phyloP scores from a whole-genome alignment of 208 protist genomes.

The Phytomonas serpens region DNA sequence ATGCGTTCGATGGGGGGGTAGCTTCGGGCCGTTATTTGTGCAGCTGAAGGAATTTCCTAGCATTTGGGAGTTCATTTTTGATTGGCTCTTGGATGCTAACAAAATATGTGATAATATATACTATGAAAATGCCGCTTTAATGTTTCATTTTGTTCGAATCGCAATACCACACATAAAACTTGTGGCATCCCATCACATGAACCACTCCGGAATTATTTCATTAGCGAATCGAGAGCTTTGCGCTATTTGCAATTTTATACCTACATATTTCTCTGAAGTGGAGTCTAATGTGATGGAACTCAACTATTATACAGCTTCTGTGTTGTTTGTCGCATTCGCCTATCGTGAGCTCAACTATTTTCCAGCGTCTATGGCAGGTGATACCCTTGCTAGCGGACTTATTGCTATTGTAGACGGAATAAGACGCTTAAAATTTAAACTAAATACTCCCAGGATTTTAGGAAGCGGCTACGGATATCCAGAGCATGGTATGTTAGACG shows the following conservation, averaged over 20 bases:
- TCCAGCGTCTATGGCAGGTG: constrained; percentile 41
- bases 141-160: constrained; percentile 69
- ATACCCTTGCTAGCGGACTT: constrained; percentile 21
- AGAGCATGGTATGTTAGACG: constrained; percentile 84
- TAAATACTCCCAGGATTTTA: constrained; percentile 28
- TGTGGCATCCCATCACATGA: constrained; percentile 70
- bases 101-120: constrained; percentile 29
- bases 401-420: constrained; percentile 26
- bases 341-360: constrained; percentile 74
- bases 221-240: constrained; percentile 55
- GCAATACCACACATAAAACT: constrained; percentile 84
- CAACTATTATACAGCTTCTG: constrained; percentile 61
- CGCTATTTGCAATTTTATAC: constrained; percentile 56
- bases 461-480: constrained; percentile 86
- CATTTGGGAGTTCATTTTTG: constrained; percentile 70
- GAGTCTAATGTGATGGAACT: constrained; percentile 14
- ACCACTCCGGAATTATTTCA: constrained; percentile 43
- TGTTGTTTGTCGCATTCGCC: constrained; percentile 67
- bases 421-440: background rate
- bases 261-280: background rate
- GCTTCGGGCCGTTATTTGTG: constrained; percentile 67
- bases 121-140: constrained; percentile 53
- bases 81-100: constrained; percentile 40
- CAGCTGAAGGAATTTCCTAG: constrained; percentile 63
- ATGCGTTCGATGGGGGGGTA: constrained; percentile 74